phyloP scores from a whole-genome alignment of 768 basidiomycete species.

The Lactarius psammicola region DNA sequence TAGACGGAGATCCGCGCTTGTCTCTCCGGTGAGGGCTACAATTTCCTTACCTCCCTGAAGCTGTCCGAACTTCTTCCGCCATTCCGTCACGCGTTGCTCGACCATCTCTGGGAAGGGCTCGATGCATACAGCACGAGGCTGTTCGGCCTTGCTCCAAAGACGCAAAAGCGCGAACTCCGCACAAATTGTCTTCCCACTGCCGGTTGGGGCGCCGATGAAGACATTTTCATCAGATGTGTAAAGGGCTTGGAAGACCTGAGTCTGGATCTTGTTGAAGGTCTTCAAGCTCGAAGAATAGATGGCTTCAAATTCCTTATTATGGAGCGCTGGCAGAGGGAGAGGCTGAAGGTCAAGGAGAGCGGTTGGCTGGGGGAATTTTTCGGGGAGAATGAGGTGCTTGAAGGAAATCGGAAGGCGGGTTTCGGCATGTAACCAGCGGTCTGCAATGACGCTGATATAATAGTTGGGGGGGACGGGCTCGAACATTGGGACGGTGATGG shows the following conservation, averaged over 20 bases:
- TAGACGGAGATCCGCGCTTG: conserved; percentile 84
- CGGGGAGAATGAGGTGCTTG: conserved; percentile 96
- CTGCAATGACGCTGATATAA: conserved; percentile 92
- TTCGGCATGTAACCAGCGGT: conserved; percentile 94
- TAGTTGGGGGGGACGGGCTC: conserved; percentile 98
- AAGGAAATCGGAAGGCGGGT: conserved; percentile 94
- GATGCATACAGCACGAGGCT: conserved; percentile 86
- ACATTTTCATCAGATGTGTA: conserved; percentile 97
- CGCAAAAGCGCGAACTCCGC: conserved; percentile 94
- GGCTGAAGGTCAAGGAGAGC: conserved; percentile 90
- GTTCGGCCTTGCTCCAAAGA: conserved; percentile 88
- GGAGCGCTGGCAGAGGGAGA: conserved; percentile 84
- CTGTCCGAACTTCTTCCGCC: conserved; percentile 77
- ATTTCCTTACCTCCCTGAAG: conserved; percentile 94
- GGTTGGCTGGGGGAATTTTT: conserved; percentile 93
- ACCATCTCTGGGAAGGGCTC: conserved; percentile 99
- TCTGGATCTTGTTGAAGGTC: conserved; percentile 98
- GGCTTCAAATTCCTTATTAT: conserved; percentile 89
- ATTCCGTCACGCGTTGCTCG: conserved; percentile 83
- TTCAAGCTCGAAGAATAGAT: conserved; percentile 79
- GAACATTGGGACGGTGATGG: conserved; percentile 93
- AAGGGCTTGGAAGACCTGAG: conserved; percentile 96
- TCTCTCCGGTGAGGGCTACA: conserved; percentile 90
- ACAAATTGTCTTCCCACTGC: conserved; percentile 95
- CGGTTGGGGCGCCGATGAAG: conserved; percentile 95